Percentiles rank a stretch among this genome's conserved stretches.
Evolutionary conservation across 2,329 filamentous ascomycete species (phyloP).

Genomic region (Graphilbum sp.): DNA sequence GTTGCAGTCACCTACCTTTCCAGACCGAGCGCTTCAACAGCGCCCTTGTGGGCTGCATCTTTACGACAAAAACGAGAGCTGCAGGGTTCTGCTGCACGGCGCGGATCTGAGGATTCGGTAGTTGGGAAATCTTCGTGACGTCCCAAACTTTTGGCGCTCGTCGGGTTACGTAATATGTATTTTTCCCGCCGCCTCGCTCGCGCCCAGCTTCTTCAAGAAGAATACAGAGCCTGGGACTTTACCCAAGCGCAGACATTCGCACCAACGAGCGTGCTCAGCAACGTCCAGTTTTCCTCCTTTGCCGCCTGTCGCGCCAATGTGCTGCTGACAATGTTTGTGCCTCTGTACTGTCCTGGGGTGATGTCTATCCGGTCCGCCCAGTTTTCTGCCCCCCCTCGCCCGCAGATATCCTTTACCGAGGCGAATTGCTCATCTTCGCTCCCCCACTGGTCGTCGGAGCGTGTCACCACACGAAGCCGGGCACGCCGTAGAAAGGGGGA

Average conservation of each 20-base stretch:
- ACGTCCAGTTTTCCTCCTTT: conserved; percentile 25
- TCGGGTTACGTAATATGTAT: too few relatives aligned
- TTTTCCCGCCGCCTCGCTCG: too few relatives aligned
- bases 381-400: conserved; percentile 25
- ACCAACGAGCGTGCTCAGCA: conserved; percentile 37
- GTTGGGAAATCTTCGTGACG: too few relatives aligned
- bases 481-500: conserved; percentile 47
- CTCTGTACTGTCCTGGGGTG: conserved; percentile 29
- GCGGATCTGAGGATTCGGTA: too few relatives aligned
- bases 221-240: conserved; percentile 37
- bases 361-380: conserved; percentile 48
- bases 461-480: conserved; percentile 44
- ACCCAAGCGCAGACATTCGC: conserved; percentile 42
- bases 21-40: conserved; percentile 66
- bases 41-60: conserved; percentile 52
- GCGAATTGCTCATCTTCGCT: conserved; percentile 32
- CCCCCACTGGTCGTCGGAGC: conserved; percentile 46
- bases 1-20: too few relatives aligned
- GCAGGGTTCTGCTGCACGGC: too few relatives aligned
- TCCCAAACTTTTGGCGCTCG: too few relatives aligned
- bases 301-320: conserved; percentile 47
- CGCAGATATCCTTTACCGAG: conserved; percentile 34
- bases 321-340: conserved; percentile 32
- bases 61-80: background rate
- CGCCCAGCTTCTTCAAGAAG: too few relatives aligned